Evolutionary conservation across 306 rosid species (phyloP), one percentile per base, ranked within the genome.

Genomic region (Macrotyloma uniflorum): DNA sequence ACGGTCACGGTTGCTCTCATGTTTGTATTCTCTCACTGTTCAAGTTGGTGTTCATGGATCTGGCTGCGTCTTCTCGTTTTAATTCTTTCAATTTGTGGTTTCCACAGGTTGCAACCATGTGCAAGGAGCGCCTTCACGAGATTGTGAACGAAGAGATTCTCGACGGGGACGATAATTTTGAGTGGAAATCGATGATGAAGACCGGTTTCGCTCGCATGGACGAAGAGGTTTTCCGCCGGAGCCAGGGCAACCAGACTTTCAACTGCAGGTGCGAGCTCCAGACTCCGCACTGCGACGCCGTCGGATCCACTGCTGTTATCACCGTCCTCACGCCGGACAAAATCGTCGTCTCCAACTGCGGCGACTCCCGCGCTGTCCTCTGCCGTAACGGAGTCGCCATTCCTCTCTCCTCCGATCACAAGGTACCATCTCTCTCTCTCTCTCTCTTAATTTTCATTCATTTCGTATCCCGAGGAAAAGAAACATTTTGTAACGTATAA

Each of bases 1-100:
- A 95, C 80, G 99, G 99, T 70, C 99, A 95, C 55, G 98, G 98
- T 19, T 95, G 99, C 91, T 93, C 99, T 70, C 99, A 95, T 76
- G 80, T 74, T 1, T 45, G 83, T 71, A 7, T 36, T 36, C 19
- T 26, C 38, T 0, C 14, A 0, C 14, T 26, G 0, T 26, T 22
- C 65, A 2, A 14, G 23, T 53, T 40, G 10, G 9, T 13, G 5
- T 2, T 40, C 5, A 67, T 4, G 75, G 58, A 18, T 30, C 22
- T 74, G 26, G 19, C 26, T 23, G 33, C 9, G 13, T 38, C 12
- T 42, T 42, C 15, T 10, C 47, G 6, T 9, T 35, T 26, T 51
- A 40, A 13, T 62, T 40, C n/a, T 43, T 28, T 26, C 1, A 5
- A 0, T 42, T 23, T 12, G 28, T 36, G 4, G 1, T 26, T 10